Percentiles rank a stretch among this genome's conserved stretches.
These are phyloP conservation scores for Podospora pseudocomata DNA, from an alignment of 495 filamentous ascomycete genomes.

Conservation along the genomic window DNA sequence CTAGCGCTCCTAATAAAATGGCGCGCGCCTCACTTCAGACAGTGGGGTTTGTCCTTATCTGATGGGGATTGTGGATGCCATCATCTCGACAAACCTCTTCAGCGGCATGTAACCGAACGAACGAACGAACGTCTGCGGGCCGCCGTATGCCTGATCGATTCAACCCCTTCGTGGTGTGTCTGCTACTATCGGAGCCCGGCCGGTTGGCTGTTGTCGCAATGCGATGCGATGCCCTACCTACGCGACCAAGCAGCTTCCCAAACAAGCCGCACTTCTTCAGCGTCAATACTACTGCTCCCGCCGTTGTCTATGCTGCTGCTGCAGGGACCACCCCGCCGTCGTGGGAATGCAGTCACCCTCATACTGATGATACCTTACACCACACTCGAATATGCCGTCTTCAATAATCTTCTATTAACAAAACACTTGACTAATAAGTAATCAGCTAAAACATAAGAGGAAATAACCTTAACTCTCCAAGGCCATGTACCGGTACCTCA, in stretches of 20 bases:
- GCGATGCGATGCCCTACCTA: neutral
- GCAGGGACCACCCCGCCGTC: neutral
- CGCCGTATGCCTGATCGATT: slow-evolving; percentile 1
- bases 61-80: neutral
- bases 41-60: neutral
- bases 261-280: neutral
- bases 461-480: neutral
- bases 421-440: too few species aligned
- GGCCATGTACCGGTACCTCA: neutral
- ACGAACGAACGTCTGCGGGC: slow-evolving; percentile 1
- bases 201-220: neutral
- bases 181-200: neutral
- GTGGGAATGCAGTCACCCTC: neutral
- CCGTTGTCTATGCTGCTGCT: neutral
- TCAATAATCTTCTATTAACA: too few species aligned
- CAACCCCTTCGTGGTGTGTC: neutral
- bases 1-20: neutral
- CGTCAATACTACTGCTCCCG: neutral
- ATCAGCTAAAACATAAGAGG: neutral
- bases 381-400: too few species aligned
- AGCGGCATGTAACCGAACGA: slow-evolving; percentile 2
- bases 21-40: neutral
- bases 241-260: neutral
- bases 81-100: neutral
- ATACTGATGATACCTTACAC: neutral